phyloP scores from a whole-genome alignment of 495 filamentous ascomycete species.

The Penicillium desertorum region DNA sequence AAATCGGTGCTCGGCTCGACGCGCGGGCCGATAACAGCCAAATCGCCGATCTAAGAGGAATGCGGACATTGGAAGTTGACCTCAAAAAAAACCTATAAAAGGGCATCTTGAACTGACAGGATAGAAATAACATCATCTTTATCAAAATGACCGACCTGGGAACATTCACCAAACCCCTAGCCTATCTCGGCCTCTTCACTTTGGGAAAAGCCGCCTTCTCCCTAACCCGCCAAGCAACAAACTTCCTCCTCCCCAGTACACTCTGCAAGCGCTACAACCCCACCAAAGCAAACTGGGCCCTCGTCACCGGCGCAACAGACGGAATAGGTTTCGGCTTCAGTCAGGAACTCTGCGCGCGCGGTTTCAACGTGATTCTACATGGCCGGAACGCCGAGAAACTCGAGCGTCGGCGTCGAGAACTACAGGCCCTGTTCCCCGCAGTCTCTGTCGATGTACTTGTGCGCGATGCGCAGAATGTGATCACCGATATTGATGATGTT shows the following conservation, averaged over 20 bases:
- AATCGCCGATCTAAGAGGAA: too few species aligned
- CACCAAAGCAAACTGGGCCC: slow-evolving; percentile 45
- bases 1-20: too few species aligned
- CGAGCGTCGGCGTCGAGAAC: slow-evolving; percentile 23
- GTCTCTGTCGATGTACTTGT: slow-evolving; percentile 27
- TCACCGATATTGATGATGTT: slow-evolving; percentile 22
- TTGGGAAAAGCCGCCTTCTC: slow-evolving; percentile 15
- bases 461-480: slow-evolving; percentile 32
- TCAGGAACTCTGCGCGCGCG: slow-evolving; percentile 49
- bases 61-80: too few species aligned
- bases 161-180: slow-evolving; percentile 12
- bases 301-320: slow-evolving; percentile 59
- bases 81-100: too few species aligned
- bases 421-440: slow-evolving; percentile 33
- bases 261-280: slow-evolving; percentile 22
- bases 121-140: background rate
- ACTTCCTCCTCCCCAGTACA: slow-evolving; percentile 22
- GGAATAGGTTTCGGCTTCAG: slow-evolving; percentile 57
- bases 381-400: slow-evolving; percentile 54
- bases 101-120: too few species aligned
- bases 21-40: too few species aligned
- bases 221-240: slow-evolving; percentile 22
- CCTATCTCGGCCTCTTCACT: slow-evolving; percentile 21
- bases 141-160: slow-evolving; percentile 10
- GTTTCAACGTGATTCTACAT: slow-evolving; percentile 60